Percentiles rank a stretch among this genome's conserved stretches.
Conservation (phyloP, 1,284 basidiomycete genomes). For the Chalciporus sp. region DNA sequence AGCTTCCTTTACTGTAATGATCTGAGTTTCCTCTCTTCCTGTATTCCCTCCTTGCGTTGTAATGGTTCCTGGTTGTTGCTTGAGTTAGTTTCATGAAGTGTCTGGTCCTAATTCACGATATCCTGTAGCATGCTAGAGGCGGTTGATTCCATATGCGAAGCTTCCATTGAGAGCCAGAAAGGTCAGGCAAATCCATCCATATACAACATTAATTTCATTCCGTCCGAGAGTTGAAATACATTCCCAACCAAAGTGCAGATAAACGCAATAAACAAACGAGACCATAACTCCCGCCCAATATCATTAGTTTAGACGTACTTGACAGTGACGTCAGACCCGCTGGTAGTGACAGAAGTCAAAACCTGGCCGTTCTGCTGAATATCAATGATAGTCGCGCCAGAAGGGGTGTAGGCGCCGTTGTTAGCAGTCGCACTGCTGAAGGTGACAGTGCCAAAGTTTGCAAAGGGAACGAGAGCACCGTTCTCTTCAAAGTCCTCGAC, state of each 20-base stretch:
- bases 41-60: constrained; percentile 3
- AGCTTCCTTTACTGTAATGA: constrained; percentile 14
- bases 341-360: constrained; percentile 15
- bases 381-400: constrained; percentile 12
- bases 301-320: constrained; percentile 2
- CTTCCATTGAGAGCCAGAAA: background rate
- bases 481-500: constrained; percentile 21
- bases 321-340: constrained; percentile 4
- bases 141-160: too few species aligned
- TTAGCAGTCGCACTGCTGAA: constrained; percentile 19
- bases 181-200: background rate
- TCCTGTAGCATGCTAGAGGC: constrained; percentile 7
- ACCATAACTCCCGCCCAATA: background rate
- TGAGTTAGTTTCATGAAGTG: background rate
- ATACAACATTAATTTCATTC: background rate
- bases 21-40: background rate
- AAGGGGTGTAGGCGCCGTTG: constrained; percentile 13
- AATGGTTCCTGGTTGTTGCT: constrained; percentile 3
- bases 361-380: constrained; percentile 16
- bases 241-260: background rate
- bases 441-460: constrained; percentile 21
- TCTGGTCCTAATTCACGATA: constrained; percentile 11
- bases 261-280: background rate
- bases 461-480: constrained; percentile 3
- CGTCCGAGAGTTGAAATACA: background rate